Conservation (phyloP, 108 stramenopile genomes). For the Chaetoceros muelleri region DNA sequence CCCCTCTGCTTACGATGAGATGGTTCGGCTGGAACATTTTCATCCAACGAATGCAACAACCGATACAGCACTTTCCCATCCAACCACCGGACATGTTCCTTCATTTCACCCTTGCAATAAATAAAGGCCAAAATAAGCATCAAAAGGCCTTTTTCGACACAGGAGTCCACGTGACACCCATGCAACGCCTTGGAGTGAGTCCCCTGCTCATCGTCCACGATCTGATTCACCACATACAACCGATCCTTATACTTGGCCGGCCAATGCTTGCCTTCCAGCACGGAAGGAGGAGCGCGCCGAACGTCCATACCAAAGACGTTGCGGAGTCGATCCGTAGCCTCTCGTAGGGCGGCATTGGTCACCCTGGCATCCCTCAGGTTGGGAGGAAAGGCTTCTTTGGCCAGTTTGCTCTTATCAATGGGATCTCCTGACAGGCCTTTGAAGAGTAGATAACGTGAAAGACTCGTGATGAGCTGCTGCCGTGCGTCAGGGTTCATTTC, state of each 20-base stretch:
- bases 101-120: conserved; percentile 65
- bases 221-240: conserved; percentile 51
- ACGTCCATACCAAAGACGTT: conserved; percentile 76
- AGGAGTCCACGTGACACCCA: conserved; percentile 28
- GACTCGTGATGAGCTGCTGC: conserved; percentile 35
- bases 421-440: conserved; percentile 58
- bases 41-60: conserved; percentile 63
- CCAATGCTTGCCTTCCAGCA: conserved; percentile 40
- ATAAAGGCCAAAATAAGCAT: conserved; percentile 61
- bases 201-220: conserved; percentile 42
- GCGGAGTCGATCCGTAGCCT: conserved; percentile 40
- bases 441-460: conserved; percentile 64
- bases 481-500: conserved; percentile 30
- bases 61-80: conserved; percentile 55
- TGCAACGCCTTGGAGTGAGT: conserved; percentile 55
- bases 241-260: conserved; percentile 58
- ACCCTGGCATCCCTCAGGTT: conserved; percentile 17
- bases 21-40: conserved; percentile 64
- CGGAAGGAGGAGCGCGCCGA: conserved; percentile 30
- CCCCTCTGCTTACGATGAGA: conserved; percentile 14
- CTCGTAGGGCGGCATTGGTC: conserved; percentile 35
- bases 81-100: conserved; percentile 51
- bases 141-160: conserved; percentile 55
- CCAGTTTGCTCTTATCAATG: conserved; percentile 56
- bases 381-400: conserved; percentile 53